phyloP scores from a whole-genome alignment of 345 rosid genomes.

The Brassica nigra region DNA sequence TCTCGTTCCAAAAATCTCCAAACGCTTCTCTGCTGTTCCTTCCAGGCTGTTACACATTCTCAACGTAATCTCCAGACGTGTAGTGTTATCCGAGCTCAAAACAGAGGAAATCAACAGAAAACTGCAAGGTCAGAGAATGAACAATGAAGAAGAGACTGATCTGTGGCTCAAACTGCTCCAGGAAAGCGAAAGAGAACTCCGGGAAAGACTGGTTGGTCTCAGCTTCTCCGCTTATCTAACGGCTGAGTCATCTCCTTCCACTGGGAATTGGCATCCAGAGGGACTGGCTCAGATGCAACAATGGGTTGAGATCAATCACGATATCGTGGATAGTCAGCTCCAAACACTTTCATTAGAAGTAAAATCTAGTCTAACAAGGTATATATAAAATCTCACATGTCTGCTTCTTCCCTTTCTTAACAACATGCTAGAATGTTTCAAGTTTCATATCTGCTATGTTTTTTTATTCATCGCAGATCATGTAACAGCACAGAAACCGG shows the following conservation, averaged over 20 bases:
- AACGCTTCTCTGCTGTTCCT: constrained; percentile 50
- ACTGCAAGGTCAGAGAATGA: constrained; percentile 34
- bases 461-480: constrained; percentile 36
- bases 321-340: constrained; percentile 44
- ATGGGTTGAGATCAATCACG: constrained; percentile 60
- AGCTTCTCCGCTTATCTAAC: constrained; percentile 54
- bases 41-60: constrained; percentile 78
- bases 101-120: constrained; percentile 59
- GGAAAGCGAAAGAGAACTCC: constrained; percentile 82
- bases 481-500: constrained; percentile 30
- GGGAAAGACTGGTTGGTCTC: constrained; percentile 67
- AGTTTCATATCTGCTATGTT: neutral
- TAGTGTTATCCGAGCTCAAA: constrained; percentile 58
- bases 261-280: constrained; percentile 57
- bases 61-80: constrained; percentile 66
- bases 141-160: constrained; percentile 43
- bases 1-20: constrained; percentile 46
- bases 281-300: constrained; percentile 75
- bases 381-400: neutral
- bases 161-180: constrained; percentile 64
- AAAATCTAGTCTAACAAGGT: constrained; percentile 49
- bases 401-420: constrained; percentile 9
- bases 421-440: constrained; percentile 15
- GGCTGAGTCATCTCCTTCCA: constrained; percentile 28
- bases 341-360: constrained; percentile 50